Evolutionary conservation across 2,329 filamentous ascomycete genomes (phyloP), one percentile per base, ranked within the genome.

Genomic region (Didymella glomerata): DNA sequence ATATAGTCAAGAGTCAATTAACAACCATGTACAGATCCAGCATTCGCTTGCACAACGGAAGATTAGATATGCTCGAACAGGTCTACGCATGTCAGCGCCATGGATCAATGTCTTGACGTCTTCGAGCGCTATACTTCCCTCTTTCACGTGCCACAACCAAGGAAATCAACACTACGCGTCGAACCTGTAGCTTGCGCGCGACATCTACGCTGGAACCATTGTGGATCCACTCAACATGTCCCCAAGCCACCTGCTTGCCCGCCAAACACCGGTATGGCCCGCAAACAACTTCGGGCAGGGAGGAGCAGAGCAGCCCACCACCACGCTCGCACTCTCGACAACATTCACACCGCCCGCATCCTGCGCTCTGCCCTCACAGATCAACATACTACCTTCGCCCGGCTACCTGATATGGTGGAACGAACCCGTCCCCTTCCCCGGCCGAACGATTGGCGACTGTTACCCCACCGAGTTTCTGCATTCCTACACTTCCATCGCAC

Each of bases 361-460:
- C 65, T 73, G 71, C 57, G 32, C 32, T 36, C 32, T 36, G 8
- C 63, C 67, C 18, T 56, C 44, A 4, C 59, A 51, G 10, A 42
- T 72, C 7, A 64, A 66, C 3, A 61, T 66, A 55, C 48, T 72
- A n/a, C 65, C 68, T 4, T 57, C 68, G 0, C 67, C 68, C 1
- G 62, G 60, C 20, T 72, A 60, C 34, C 38, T 58, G 25, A 67
- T 73, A n/a, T 73, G 68, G 68, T 50, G 55, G 10, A 72, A 72
- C 40, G 67, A 71, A 27, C 71, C 69, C 2, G 62, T 70, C 0
- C 71, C 71, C 1, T 67, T 62, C 2, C 53, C 54, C 10, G 64
- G 64, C 48, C 41, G 41, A 4, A 71, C 67, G 2, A 30, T 63
- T 5, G 64, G 57, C 9, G 63, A 48, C n/a, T 74, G 71, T 54